A percentile compares a stretch with the other conserved stretches of the same genome.
phyloP scores from a whole-genome alignment of 2,329 filamentous ascomycete species.

The Chaetomiaceae sp. region DNA sequence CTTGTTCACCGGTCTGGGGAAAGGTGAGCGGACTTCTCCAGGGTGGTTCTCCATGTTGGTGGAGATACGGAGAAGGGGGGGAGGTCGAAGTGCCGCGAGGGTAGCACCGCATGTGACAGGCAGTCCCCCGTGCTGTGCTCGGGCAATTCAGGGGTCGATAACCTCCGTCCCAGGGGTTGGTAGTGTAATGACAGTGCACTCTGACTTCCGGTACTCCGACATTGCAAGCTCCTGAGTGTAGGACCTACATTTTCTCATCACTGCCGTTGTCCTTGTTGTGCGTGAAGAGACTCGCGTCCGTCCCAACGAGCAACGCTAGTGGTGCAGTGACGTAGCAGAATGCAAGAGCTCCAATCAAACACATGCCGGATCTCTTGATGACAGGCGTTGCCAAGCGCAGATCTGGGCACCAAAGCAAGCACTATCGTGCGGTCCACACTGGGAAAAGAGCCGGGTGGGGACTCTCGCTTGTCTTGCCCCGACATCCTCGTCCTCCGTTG shows the following conservation, averaged over 20 bases:
- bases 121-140: background rate
- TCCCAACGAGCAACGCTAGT: too few species aligned
- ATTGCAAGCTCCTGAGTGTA: too few species aligned
- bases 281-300: too few species aligned
- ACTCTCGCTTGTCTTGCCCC: background rate
- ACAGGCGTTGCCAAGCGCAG: conserved; percentile 1
- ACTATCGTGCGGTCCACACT: background rate
- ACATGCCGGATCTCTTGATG: background rate
- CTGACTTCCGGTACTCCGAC: background rate
- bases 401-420: conserved; percentile 1
- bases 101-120: background rate
- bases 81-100: conserved; percentile 9
- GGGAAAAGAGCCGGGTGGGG: background rate
- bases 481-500: background rate
- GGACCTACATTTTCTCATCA: too few species aligned
- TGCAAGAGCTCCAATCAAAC: background rate
- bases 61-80: background rate
- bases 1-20: conserved; percentile 2
- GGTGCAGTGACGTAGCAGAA: conserved; percentile 2
- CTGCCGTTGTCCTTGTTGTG: too few species aligned
- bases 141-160: conserved; percentile 1
- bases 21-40: background rate
- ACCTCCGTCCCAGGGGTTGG: too few species aligned
- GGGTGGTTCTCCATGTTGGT: background rate
- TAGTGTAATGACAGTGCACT: background rate